Base-by-base conservation (phyloP, 1,139 yeast genomes). In the Yarrowia galli region DNA sequence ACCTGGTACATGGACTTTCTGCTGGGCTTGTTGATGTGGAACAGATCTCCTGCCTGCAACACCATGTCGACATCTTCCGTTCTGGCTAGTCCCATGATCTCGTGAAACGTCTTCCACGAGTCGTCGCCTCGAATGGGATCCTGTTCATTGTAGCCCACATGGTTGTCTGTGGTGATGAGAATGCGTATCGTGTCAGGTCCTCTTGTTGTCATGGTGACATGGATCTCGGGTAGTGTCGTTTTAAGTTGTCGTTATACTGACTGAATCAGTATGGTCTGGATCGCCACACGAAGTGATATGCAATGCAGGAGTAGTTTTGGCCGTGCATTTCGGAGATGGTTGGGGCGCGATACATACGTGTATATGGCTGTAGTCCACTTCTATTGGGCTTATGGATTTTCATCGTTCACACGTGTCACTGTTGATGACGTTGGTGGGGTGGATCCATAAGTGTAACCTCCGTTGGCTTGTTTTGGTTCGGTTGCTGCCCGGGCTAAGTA, bases 61-160 rank as follows among this genome's bases (percentile, higher is more conserved):
- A 95, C 84, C 92, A 93, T 88, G 76, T 95, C 99, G 9, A 92
- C 96, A 70, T 91, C 92, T 46, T 82, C 79, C 2, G 83, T 84
- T 71, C 82, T 81, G n/a, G 97, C 98, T 3, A 92, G 76, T 70
- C 79, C 79, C 83, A 92, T 85, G 69, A 92, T 87, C 77, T 95
- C 99, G 68, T 90, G 87, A 75, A 95, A 95, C 0, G 97, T 91
- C 67, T 79, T 83, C 89, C 97, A 90, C 0, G 97, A 86, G 75
- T 95, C 99, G 73, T 91, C 89, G 1, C 98, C 97, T 36, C 97
- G 83, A 13, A 95, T 87, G 0, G 97, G 95, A 75, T 95, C 99
- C 56, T 85, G 85, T 75, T 95, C 99, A 70, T 87, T 87, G 75
- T 88, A 93, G 1, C 99, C 99, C 38, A 95, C 97, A 81, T 95